phyloP scores from a whole-genome alignment of 306 rosid species.

The Cicer bijugum region DNA sequence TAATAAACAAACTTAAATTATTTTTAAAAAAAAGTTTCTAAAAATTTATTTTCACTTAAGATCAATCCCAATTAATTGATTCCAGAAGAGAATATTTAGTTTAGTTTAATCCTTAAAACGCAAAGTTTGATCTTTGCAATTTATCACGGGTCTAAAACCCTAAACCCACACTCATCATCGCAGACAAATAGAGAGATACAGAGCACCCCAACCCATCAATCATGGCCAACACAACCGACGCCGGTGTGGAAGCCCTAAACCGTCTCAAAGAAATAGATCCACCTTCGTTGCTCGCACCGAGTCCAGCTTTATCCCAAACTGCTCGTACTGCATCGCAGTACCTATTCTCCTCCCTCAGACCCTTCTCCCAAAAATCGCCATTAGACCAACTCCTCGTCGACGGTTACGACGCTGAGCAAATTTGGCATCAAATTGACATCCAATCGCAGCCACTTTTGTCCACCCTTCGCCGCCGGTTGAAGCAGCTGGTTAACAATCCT shows the following conservation, averaged over 20 bases:
- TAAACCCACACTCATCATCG: slow-evolving; percentile 42
- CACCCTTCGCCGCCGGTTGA: slow-evolving; percentile 68
- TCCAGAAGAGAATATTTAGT: no score
- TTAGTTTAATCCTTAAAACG: neutral
- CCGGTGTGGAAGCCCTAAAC: slow-evolving; percentile 61
- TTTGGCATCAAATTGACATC: slow-evolving; percentile 96
- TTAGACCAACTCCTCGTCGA: slow-evolving; percentile 74
- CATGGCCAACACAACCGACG: slow-evolving; percentile 50
- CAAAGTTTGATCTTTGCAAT: neutral
- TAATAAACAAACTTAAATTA: no score
- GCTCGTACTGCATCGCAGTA: slow-evolving; percentile 77
- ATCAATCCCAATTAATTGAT: no score
- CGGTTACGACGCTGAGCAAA: slow-evolving; percentile 91
- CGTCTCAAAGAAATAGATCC: slow-evolving; percentile 63
- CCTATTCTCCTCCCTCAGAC: slow-evolving; percentile 69
- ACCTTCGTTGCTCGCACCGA: slow-evolving; percentile 63
- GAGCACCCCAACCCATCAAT: neutral
- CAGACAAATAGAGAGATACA: neutral
- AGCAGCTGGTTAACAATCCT: slow-evolving; percentile 61
- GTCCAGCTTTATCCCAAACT: slow-evolving; percentile 51
- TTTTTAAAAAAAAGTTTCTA: no score
- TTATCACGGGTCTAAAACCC: slow-evolving; percentile 54
- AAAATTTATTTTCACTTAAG: no score
- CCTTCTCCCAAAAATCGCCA: slow-evolving; percentile 69
- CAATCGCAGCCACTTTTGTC: slow-evolving; percentile 80